Evolutionary conservation across 169 alveolate species (phyloP), one percentile per base, ranked within the genome.

Genomic region (Plasmodium knowlesi): DNA sequence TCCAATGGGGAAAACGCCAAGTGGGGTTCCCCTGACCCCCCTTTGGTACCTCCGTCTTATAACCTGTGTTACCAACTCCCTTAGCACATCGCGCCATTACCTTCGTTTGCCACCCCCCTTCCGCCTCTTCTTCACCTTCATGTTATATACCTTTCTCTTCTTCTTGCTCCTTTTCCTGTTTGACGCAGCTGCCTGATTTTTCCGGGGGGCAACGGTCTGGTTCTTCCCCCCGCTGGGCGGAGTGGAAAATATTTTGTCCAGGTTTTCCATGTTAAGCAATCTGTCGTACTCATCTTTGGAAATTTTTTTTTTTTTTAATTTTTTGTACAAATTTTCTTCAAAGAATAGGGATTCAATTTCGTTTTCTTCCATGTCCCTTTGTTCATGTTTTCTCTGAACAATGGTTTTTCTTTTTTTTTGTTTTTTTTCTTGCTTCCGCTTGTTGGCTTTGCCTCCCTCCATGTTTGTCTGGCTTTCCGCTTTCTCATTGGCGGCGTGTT

Each of bases 301-400:
- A 16, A 86, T 86, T 86, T 86, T 86, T 85, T 85, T 85, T 85
- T 85, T 85, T 86, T 86, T 86, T 74, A 86, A 76, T 53, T 86
- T 86, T 74, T 86, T 86, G 46, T 74, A 86, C 19, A 86, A 74
- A 5, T 74, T 86, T 73, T 86, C 93, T 86, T 86, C 93, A 76
- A 50, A 86, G 54, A 86, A 76, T 74, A 86, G 43, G 5, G 85
- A 73, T 19, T 86, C 93, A 46, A 86, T 86, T 86, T 86, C 93
- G 50, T 86, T 76, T 86, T 86, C 76, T 30, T 86, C 93, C 81
- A 86, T 34, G 41, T 86, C 86, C 67, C 93, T 74, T 76, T 86
- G 54, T 86, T 86, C 93, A n/a, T 54, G 93, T 86, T 76, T 86
- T 74, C 50, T 86, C 43, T 86, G 93, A 12, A 86, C 93, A 74